Evolutionary conservation across 2,329 filamentous ascomycete species (phyloP), one percentile per base, ranked within the genome.

Genomic region (Penicillium sp.): DNA sequence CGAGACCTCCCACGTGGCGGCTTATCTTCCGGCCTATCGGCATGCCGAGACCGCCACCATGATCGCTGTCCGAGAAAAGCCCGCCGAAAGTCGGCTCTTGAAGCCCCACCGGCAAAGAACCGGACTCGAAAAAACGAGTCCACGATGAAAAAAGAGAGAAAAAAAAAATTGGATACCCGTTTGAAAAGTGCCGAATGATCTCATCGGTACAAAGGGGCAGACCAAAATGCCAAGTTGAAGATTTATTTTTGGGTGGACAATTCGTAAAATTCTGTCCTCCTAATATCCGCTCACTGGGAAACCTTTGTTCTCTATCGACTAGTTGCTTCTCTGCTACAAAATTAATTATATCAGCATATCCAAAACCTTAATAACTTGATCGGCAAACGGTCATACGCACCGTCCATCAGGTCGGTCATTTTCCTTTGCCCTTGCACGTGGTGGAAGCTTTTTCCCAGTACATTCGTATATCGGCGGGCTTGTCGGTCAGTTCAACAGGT

Each of bases 41-140:
- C 52, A 57, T 51, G 13, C 49, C 55, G 52, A 55, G 46, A 49
- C 48, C 46, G 43, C 47, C 38, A 13, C 38, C 24, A 50, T 47
- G 50, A 51, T 41, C 36, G 13, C 5, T 29, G 13, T 33, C 48
- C 51, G 51, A 18, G 18, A 48, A 33, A 36, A n/a, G 25, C 47
- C 34, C 52, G 54, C 55, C 56, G 55, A 55, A 51, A 48, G 35
- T 58, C 57, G 57, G 57, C 50, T 34, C 35, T 51, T 55, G 29
- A 9, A 8, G 48, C 46, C 57, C 57, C 57, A 58, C 55, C 18
- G 38, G 40, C 32, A 53, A 32, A 33, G 18, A 18, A 34, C 42
- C 18, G 44, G 53, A 25, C 50, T 53, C 41, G 44, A 33, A 28
- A 34, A 37, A 43, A 51, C 46, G 42, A 32, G 29, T 32, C 29